Evolutionary conservation across 352 stramenopile genomes (phyloP).

Genomic region (Phytophthora fragariaefolia): DNA sequence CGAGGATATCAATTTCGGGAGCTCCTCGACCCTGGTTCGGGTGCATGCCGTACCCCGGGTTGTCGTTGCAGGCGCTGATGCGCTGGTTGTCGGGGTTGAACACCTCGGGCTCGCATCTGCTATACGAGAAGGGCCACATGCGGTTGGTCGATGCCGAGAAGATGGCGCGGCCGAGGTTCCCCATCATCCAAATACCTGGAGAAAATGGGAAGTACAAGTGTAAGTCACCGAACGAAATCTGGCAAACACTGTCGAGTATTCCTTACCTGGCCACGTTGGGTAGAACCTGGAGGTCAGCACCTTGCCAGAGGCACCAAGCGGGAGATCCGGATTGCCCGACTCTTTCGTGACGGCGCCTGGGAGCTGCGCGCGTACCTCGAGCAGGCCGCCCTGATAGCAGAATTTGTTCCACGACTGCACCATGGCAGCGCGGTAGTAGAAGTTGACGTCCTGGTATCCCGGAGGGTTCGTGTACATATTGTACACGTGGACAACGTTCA

Average conservation of each 20-base stretch:
- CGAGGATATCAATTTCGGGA: constrained; percentile 95
- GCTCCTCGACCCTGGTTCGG: constrained; percentile 85
- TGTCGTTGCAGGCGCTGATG: constrained; percentile 90
- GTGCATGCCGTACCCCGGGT: constrained; percentile 92
- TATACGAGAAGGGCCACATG: constrained; percentile 97
- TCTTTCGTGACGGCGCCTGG: constrained; percentile 69
- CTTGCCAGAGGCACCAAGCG: constrained; percentile 52
- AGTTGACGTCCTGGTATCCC: constrained; percentile 49
- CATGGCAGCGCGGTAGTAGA: constrained; percentile 77
- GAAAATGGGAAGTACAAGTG: too few species aligned
- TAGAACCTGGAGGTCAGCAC: constrained; percentile 66
- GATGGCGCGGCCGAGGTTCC: constrained; percentile 95
- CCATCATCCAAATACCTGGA: constrained; percentile 97
- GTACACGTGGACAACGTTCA: constrained; percentile 53
- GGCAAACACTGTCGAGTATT: too few species aligned
- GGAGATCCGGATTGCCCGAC: constrained; percentile 53
- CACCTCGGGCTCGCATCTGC: constrained; percentile 82
- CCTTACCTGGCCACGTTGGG: constrained; percentile 93
- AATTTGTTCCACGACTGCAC: constrained; percentile 95
- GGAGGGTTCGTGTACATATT: constrained; percentile 65
- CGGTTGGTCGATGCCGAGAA: constrained; percentile 95
- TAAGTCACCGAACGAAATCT: too few species aligned
- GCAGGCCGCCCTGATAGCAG: constrained; percentile 93
- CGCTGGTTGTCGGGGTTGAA: constrained; percentile 68
- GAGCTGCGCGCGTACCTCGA: constrained; percentile 92